Evolutionary conservation across 2,329 filamentous ascomycete genomes (phyloP).

Genomic region (Exophiala xenobiotica): DNA sequence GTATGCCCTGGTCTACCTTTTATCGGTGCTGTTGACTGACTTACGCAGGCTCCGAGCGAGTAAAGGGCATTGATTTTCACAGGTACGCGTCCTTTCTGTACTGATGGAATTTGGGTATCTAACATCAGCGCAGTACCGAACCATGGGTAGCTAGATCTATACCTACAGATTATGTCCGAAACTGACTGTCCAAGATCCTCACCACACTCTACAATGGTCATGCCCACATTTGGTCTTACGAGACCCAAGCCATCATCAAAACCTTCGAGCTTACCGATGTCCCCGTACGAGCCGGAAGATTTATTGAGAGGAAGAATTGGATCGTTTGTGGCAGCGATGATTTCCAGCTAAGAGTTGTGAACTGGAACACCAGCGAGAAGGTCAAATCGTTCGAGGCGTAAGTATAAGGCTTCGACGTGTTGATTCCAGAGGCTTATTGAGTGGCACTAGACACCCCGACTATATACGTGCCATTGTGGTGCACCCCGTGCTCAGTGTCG

Average conservation of each 20-base stretch:
- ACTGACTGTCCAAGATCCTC: slow-evolving; percentile 55
- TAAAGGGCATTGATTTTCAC: slow-evolving; percentile 97
- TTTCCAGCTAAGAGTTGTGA: slow-evolving; percentile 87
- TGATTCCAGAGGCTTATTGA: neutral
- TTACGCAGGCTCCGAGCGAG: slow-evolving; percentile 87
- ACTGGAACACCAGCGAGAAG: slow-evolving; percentile 99
- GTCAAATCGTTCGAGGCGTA: slow-evolving; percentile 33
- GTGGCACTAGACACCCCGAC: slow-evolving; percentile 67
- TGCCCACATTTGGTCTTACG: slow-evolving; percentile 99
- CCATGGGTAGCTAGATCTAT: slow-evolving; percentile 69
- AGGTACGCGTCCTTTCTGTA: slow-evolving; percentile 44
- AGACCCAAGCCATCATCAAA: slow-evolving; percentile 95
- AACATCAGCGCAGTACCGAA: slow-evolving; percentile 57
- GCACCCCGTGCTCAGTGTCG: slow-evolving; percentile 92
- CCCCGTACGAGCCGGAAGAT: slow-evolving; percentile 91
- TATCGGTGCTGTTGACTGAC: slow-evolving; percentile 58
- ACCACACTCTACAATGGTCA: slow-evolving; percentile 97
- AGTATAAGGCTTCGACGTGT: slow-evolving; percentile 2
- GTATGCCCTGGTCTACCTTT: slow-evolving; percentile 3
- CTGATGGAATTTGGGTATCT: neutral
- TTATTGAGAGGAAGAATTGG: slow-evolving; percentile 98
- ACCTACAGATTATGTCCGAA: slow-evolving; percentile 30
- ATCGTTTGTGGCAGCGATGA: slow-evolving; percentile 94
- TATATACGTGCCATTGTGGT: slow-evolving; percentile 97
- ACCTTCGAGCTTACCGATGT: slow-evolving; percentile 99